Conservation (phyloP, 257 asterid species). For the Solanum megistacrolobum region DNA sequence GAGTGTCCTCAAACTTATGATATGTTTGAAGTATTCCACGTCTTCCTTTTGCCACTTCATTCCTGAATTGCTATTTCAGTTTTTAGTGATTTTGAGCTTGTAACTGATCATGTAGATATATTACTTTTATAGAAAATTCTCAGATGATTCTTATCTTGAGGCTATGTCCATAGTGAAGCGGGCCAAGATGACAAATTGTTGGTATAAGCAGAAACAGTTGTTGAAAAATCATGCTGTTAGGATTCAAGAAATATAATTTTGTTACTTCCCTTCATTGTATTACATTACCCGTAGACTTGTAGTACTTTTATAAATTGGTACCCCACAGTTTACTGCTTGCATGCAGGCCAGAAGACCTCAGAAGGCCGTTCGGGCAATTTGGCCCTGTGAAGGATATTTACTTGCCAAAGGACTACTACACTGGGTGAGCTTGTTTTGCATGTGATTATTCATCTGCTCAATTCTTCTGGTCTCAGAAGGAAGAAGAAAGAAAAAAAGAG, state of each 20-base stretch:
- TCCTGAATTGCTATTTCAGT: too few species aligned
- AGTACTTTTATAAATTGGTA: not conserved
- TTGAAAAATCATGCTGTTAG: too few species aligned
- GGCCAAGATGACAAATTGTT: not conserved
- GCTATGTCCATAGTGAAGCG: not conserved
- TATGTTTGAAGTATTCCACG: not conserved
- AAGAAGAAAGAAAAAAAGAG: not conserved
- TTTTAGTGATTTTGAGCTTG: not conserved
- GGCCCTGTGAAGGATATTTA: constrained; percentile 19
- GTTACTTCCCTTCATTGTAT: not conserved
- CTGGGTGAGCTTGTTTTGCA: constrained; percentile 44
- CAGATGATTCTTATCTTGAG: not conserved
- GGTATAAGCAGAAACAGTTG: not conserved
- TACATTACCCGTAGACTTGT: not conserved
- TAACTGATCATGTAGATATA: not conserved
- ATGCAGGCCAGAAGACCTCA: constrained; percentile 15
- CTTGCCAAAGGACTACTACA: constrained; percentile 16
- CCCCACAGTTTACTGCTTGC: not conserved
- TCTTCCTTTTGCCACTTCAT: not conserved
- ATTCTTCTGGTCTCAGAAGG: not conserved
- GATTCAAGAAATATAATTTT: not conserved
- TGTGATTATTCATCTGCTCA: not conserved
- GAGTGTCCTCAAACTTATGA: not conserved
- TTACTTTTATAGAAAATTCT: not conserved
- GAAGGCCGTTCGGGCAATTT: constrained; percentile 16